A percentile compares a stretch with the other conserved stretches of the same genome.
phyloP scores from a whole-genome alignment of 2,329 filamentous ascomycete species.

The Aureobasidium sp. region DNA sequence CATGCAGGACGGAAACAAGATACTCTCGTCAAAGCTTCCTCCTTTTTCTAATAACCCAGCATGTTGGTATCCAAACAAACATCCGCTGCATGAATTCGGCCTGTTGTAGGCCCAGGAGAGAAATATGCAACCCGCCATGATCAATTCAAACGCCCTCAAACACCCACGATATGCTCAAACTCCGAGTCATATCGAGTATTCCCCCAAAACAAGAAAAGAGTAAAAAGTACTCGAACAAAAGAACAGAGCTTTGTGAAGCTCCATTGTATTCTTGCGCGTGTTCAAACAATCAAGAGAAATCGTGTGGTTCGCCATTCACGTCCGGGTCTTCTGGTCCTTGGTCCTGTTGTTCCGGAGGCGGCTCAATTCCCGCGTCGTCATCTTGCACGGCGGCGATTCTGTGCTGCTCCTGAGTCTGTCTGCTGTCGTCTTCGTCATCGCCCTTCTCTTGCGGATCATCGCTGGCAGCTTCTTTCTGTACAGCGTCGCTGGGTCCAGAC shows the following conservation, averaged over 20 bases:
- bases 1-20: not conserved
- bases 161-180: conserved; percentile 4
- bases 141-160: not conserved
- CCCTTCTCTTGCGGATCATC: conserved; percentile 29
- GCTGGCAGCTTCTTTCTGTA: conserved; percentile 27
- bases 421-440: conserved; percentile 24
- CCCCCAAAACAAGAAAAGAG: not conserved
- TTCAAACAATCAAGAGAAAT: not conserved
- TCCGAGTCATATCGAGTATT: not conserved
- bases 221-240: not conserved
- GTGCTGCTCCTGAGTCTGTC: conserved; percentile 28
- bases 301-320: conserved; percentile 1
- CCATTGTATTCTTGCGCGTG: not conserved
- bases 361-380: not conserved
- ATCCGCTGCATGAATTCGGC: not conserved
- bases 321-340: not conserved
- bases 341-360: conserved; percentile 4
- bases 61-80: not conserved
- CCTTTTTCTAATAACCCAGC: not conserved
- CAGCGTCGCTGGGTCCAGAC: conserved; percentile 23
- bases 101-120: too few relatives aligned
- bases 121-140: conserved; percentile 1
- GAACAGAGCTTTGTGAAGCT: not conserved
- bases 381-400: conserved; percentile 25
- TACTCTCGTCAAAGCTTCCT: not conserved